phyloP scores from a whole-genome alignment of 129 eudicot species.

The Escallonia rubra region DNA sequence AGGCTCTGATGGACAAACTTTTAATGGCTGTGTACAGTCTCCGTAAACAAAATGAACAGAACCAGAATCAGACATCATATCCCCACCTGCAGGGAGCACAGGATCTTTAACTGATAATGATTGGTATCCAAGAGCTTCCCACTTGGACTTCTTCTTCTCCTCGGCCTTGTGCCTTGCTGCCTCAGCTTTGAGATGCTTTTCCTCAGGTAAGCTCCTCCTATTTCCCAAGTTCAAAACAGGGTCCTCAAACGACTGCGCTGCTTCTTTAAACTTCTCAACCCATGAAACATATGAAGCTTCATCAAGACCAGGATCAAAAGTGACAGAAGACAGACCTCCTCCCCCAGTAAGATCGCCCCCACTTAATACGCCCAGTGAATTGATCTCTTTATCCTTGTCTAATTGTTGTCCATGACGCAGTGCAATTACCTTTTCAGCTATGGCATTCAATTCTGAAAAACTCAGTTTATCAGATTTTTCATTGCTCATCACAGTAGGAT shows the following conservation, averaged over 20 bases:
- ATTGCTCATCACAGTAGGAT: constrained; percentile 44
- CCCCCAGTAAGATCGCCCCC: constrained; percentile 19
- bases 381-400: constrained; percentile 42
- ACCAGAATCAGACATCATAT: constrained; percentile 54
- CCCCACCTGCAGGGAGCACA: constrained; percentile 30
- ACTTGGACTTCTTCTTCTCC: constrained; percentile 79
- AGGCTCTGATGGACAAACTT: constrained; percentile 61
- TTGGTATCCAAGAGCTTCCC: constrained; percentile 82
- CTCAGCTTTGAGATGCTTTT: constrained; percentile 57
- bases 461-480: constrained; percentile 41
- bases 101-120: constrained; percentile 57
- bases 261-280: constrained; percentile 84
- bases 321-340: constrained; percentile 15
- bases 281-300: constrained; percentile 77
- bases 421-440: constrained; percentile 62
- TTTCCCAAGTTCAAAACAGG: constrained; percentile 30
- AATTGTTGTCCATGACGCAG: constrained; percentile 43
- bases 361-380: constrained; percentile 27
- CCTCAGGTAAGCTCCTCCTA: constrained; percentile 51
- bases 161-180: constrained; percentile 67
- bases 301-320: constrained; percentile 57
- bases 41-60: constrained; percentile 81
- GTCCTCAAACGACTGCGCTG: constrained; percentile 28
- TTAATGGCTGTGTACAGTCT: constrained; percentile 80
- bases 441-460: constrained; percentile 34